Evolutionary conservation across 352 stramenopile species (phyloP).

Genomic region (Elongisporangium anandrum): DNA sequence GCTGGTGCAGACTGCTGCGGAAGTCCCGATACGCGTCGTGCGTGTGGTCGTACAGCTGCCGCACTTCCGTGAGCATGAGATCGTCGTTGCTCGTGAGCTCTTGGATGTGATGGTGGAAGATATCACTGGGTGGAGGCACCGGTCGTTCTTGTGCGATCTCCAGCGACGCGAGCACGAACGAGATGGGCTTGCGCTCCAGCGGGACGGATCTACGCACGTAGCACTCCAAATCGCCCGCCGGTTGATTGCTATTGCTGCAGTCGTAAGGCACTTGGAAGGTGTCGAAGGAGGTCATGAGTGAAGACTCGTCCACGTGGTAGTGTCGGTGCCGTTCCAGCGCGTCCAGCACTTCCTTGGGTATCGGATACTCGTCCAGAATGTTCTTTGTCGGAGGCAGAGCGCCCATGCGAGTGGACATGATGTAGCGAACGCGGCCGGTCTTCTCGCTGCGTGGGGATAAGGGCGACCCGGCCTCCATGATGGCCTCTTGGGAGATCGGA

Average conservation of each 20-base stretch:
- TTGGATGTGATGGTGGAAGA: conserved; percentile 58
- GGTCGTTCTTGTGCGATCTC: conserved; percentile 39
- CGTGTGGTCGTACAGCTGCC: conserved; percentile 59
- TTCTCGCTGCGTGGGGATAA: conserved; percentile 25
- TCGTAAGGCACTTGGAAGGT: neutral
- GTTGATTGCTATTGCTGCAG: neutral
- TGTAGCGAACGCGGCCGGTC: conserved; percentile 56
- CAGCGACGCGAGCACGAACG: conserved; percentile 61
- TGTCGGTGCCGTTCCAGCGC: conserved; percentile 58
- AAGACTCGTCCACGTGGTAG: conserved; percentile 57
- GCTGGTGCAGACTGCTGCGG: conserved; percentile 42
- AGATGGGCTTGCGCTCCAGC: conserved; percentile 60
- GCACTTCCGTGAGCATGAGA: conserved; percentile 52
- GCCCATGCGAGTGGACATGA: conserved; percentile 57
- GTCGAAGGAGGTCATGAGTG: conserved; percentile 49
- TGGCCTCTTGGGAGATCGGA: conserved; percentile 25
- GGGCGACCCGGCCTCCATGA: conserved; percentile 30
- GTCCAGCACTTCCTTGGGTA: conserved; percentile 64
- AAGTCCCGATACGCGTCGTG: conserved; percentile 61
- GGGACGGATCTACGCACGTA: conserved; percentile 59
- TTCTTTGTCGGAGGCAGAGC: conserved; percentile 49
- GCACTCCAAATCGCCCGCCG: conserved; percentile 39
- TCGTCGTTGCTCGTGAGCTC: conserved; percentile 40
- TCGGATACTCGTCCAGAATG: conserved; percentile 70
- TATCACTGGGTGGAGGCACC: conserved; percentile 44